Evolutionary conservation across 768 basidiomycete genomes (phyloP).

Genomic region (Tulasnella sp.): DNA sequence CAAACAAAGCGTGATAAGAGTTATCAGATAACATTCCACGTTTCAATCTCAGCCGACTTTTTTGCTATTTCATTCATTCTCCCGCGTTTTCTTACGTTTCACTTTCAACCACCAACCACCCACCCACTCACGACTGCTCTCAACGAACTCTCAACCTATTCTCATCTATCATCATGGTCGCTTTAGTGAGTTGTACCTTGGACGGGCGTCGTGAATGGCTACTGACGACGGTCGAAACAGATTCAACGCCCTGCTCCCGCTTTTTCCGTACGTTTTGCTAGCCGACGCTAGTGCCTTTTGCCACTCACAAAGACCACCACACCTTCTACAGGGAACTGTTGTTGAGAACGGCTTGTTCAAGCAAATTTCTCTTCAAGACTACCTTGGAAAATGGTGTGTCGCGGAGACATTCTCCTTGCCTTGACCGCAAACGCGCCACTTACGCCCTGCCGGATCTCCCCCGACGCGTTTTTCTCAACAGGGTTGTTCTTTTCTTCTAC

Average conservation of each 20-base stretch:
- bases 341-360: constrained; percentile 75
- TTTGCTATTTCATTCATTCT: neutral
- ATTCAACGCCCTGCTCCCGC: constrained; percentile 82
- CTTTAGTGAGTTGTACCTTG: neutral
- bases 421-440: constrained; percentile 21
- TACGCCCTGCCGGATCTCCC: constrained; percentile 21
- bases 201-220: neutral
- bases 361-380: constrained; percentile 68
- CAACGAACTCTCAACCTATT: neutral
- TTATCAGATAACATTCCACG: neutral
- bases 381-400: constrained; percentile 76
- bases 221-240: neutral
- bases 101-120: neutral
- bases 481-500: constrained; percentile 94
- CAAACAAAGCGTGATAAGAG: neutral
- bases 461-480: constrained; percentile 35
- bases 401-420: constrained; percentile 13
- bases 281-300: neutral
- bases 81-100: neutral
- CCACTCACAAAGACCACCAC: neutral
- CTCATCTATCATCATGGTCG: neutral
- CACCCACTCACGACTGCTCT: neutral
- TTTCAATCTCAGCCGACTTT: constrained; percentile 10
- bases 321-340: constrained; percentile 40
- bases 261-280: constrained; percentile 50